Base-by-base conservation (phyloP, 1,139 yeast genomes). In the Debaryomyces sp. region DNA sequence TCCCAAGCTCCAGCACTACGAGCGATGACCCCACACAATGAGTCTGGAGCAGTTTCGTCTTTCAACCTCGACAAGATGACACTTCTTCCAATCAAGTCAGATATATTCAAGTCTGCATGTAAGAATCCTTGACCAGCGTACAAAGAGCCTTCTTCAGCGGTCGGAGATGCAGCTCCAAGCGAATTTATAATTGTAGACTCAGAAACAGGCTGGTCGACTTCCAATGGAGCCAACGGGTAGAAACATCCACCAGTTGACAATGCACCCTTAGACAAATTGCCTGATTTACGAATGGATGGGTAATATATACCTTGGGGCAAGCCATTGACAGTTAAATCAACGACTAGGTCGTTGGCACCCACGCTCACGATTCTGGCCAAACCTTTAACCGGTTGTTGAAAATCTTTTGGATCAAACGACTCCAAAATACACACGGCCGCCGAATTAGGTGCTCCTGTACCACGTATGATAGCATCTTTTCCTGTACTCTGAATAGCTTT, bases 1-100 rank as follows among this genome's bases (percentile, higher is more conserved):
- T 94, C 96, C 98, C 98, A 94, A 15, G 85, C 88, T 10, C 99
- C 99, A 1, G 99, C 98, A 59, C 96, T 87, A 62, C 98, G 81
- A 2, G 98, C 98, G 64, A 94, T 83, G 26, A 94, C 96, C 22
- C 98, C 98, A 44, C 82, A 89, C 44, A 85, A 73, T 5, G 85
- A 80, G 48, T 75, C 79, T 4, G 64, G 49, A 38, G 72, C 57
- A 2, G 77, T 72, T 41, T 70, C 63, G 34, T 74, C 73, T 43
- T 71, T 65, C 21, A 68, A 65, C 26, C 69, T 66, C 21, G 84
- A 77, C 43, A 92, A 80, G 1, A 87, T 84, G 47, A 94, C 74
- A 23, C 94, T 82, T 53, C 97, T 77, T 9, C 98, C 98, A 56
- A 92, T 89, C 45, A 91, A 68, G 36, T 86, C 86, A 51, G 74